Evolutionary conservation across 352 stramenopile species (phyloP), one percentile per base, ranked within the genome.

Genomic region (Plasmopara muralis): DNA sequence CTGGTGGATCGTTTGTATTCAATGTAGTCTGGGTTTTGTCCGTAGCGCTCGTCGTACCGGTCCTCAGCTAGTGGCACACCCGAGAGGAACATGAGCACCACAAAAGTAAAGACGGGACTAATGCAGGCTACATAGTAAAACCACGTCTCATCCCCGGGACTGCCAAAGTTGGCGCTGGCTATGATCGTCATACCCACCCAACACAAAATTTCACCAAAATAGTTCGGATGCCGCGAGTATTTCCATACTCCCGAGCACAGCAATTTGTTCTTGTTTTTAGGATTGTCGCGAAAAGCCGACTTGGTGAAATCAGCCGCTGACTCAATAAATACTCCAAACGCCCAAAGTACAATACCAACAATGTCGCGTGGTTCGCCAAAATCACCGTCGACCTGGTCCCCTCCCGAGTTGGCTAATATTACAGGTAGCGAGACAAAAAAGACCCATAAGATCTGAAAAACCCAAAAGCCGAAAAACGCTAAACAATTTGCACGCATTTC

Each of bases 201-300:
- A 67, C 89, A 93, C 30, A 95, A 38, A n/a, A 97, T 89, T 70
- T 97, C 91, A 16, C 87, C 89, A 48, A 95, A 88, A 66, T 97
- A 97, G 53, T 97, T 97, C 0, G 91, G 89, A 69, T 97, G 91
- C 15, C 89, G 79, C 34, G 73, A 93, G 44, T 87, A 94, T n/a
- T 63, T 63, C 87, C 87, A 96, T 25, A 96, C 68, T 15, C 83
- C 80, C 4, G 58, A 71, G 20, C 50, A 59, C 28, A 91, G 67
- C 42, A 89, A 57, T 49, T 70, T 79, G 58, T 67, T 61, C 28
- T 75, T 68, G 64, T 84, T 84, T 13, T 44, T 60, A 10, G 62
- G 55, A 13, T 77, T 52, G 2, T 66, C 54, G 39, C 83, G 70
- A 46, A 93, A 93, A 9, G 44, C 50, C 6, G 69, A 74, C 52